Base-by-base conservation (phyloP, 257 asterid genomes). In the Gentiana macrophylla region DNA sequence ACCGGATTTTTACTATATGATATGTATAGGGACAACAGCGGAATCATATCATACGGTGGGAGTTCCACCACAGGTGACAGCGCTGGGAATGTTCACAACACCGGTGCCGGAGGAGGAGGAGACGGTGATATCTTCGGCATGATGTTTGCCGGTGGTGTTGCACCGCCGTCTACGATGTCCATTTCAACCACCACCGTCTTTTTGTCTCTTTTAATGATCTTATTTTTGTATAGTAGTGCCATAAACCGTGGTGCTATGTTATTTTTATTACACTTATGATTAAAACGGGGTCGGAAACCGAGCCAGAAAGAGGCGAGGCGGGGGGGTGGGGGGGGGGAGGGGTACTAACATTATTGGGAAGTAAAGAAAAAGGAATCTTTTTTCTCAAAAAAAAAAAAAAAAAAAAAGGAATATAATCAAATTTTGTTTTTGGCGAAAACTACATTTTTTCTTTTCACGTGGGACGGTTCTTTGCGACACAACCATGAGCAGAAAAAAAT, bases 131-230 rank as follows among this genome's bases (percentile, higher is more conserved):
- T 56, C 59, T 81, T 67, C 49, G 83, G 89, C 12, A 81, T 85
- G 97, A 72, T 71, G 66, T 89, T 86, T 52, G 94, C 95, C 55
- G 80, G 67, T 70, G 75, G 65, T 55, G 76, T 84, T 50, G 72
- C 83, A 50, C 69, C 81, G 60, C 69, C 81, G 60, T 12, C 79
- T 49, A 74, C 76, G 46, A 38, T 52, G 24, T 36, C 82, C 55
- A 37, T 76, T 7, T 58, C 82, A 70, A 55, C 78, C 66, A 32
- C 75, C 62, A 56, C 56, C 47, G 49, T 74, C 52, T 50, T 86
- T 15, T 68, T 76, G 70, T 76, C 81, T 62, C 43, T 74, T 76
- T 3, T 75, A 54, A 67, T 77, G 75, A 77, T 76, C 67, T 59
- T 79, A 49, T 54, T 75, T 59, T 67, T 76, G 80, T 70, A 59